Percentiles rank a stretch among this genome's conserved stretches.
Evolutionary conservation across 2,329 filamentous ascomycete species (phyloP).

Genomic region (Cercospora sp.): DNA sequence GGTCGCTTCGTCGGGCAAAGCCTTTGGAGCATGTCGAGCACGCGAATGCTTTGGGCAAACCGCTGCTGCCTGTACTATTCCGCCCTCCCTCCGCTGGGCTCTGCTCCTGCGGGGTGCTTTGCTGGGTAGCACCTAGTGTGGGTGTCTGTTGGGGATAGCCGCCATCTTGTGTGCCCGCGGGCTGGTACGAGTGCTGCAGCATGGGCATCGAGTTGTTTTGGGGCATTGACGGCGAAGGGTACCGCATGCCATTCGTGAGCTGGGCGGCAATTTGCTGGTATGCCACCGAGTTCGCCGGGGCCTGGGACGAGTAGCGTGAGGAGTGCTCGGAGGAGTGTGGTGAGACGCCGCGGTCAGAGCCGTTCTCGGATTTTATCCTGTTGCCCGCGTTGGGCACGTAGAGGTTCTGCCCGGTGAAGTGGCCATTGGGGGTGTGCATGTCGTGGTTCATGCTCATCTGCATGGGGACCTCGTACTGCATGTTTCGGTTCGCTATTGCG

Average conservation of each 20-base stretch:
- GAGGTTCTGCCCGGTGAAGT: slow-evolving; percentile 45
- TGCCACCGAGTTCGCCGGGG: slow-evolving; percentile 51
- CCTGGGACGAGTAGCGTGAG: slow-evolving; percentile 58
- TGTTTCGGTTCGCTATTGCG: slow-evolving; percentile 33
- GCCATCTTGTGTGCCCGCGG: slow-evolving; percentile 49
- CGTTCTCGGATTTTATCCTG: slow-evolving; percentile 58
- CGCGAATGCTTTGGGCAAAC: slow-evolving; percentile 73
- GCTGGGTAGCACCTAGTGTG: slow-evolving; percentile 38
- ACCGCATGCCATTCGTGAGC: slow-evolving; percentile 54
- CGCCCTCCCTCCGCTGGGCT: slow-evolving; percentile 39
- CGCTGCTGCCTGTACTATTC: slow-evolving; percentile 46
- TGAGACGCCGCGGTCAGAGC: slow-evolving; percentile 59
- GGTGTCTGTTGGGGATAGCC: slow-evolving; percentile 43
- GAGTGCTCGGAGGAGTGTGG: slow-evolving; percentile 57
- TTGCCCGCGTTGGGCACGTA: slow-evolving; percentile 51
- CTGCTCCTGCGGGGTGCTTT: slow-evolving; percentile 35
- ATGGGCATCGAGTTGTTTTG: slow-evolving; percentile 53
- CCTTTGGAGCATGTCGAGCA: slow-evolving; percentile 88
- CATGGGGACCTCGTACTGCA: slow-evolving; percentile 43
- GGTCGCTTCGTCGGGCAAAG: slow-evolving; percentile 89
- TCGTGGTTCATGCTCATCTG: slow-evolving; percentile 37
- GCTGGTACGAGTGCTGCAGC: slow-evolving; percentile 56
- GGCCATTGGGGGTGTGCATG: slow-evolving; percentile 32
- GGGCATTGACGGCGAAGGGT: slow-evolving; percentile 53
- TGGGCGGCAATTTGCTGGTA: slow-evolving; percentile 52